Base-by-base conservation (phyloP, 306 rosid genomes). In the Medicago arabica region DNA sequence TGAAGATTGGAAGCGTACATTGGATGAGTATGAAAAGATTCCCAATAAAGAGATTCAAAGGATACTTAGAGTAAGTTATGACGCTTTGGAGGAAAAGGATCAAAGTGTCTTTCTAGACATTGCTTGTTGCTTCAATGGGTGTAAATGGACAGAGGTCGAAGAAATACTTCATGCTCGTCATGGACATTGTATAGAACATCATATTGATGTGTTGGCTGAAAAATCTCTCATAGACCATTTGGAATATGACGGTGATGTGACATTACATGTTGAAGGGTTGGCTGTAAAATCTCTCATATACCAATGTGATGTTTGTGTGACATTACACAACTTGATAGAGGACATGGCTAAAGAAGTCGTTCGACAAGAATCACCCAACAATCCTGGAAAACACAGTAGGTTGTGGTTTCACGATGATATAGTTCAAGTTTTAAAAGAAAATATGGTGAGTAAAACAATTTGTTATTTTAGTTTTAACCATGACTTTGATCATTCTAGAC, bases 221-320 rank as follows among this genome's bases (percentile, higher is more conserved):
- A 66, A 66, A 21, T 66, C 71, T 41, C 71, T 66, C 54, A 41
- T 41, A 66, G 41, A 66, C 7, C 7, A 34, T 34, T 34, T 9
- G 2, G 13, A 31, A 23, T 28, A 1, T 28, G 5, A 4, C 10
- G 2, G 21, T 31, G 0, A 19, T 58, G 65, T 21, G 65, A 25
- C 7, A 59, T 25, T 59, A 23, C 31, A 28, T 28, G 54, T 19
- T 3, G 14, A 14, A 41, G 71, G 41, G 36, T 41, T 66, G 17
- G 54, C 7, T 19, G 71, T 18, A 17, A 66, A 66, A 21, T 66
- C 71, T 41, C 71, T 66, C 54, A 41, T 41, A 66, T 18, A 66
- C 7, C 7, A 34, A 23, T 28, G 2, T 28, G 5, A 4, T 17
- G 2, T 12, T 31, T 0, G 10, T 58, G 65, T 21, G 65, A 25